These are phyloP conservation scores for Ceratocystis variospora DNA, from an alignment of 2,329 filamentous ascomycete genomes.

Conservation along the genomic window DNA sequence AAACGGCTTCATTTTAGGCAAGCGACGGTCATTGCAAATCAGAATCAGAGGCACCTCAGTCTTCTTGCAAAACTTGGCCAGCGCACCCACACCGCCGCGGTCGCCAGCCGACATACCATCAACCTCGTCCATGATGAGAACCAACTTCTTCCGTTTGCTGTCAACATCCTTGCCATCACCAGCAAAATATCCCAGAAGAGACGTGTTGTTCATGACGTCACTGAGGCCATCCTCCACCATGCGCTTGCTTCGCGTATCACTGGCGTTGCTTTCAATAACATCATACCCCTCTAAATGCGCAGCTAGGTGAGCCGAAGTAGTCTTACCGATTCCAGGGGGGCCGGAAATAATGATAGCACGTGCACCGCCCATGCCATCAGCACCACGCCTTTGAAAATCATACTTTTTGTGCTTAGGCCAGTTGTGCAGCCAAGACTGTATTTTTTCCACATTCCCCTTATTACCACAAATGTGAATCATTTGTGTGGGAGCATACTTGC, in stretches of 20 bases:
- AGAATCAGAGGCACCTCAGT: constrained; percentile 88
- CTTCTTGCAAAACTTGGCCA: constrained; percentile 91
- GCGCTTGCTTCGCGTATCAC: constrained; percentile 90
- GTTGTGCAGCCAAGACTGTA: constrained; percentile 72
- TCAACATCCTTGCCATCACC: constrained; percentile 71
- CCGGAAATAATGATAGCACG: constrained; percentile 92
- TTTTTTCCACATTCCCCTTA: constrained; percentile 75
- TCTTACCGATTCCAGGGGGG: constrained; percentile 93
- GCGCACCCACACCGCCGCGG: constrained; percentile 82
- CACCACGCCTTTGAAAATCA: constrained; percentile 67
- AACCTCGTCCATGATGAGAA: constrained; percentile 97
- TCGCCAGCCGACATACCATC: constrained; percentile 98
- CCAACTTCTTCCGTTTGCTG: constrained; percentile 73
- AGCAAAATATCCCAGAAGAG: constrained; percentile 79
- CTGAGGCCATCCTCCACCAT: constrained; percentile 78
- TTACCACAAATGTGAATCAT: constrained; percentile 89
- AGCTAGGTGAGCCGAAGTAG: constrained; percentile 86
- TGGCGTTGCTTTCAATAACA: constrained; percentile 87
- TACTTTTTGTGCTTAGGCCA: constrained; percentile 69
- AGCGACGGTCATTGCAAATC: constrained; percentile 87
- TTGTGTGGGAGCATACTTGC: constrained; percentile 81
- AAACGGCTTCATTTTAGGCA: constrained; percentile 98
- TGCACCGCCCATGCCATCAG: constrained; percentile 69
- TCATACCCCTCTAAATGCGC: constrained; percentile 90
- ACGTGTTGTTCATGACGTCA: constrained; percentile 87